These are phyloP conservation scores for Pestalotiopsis sp. DNA, from an alignment of 2,329 filamentous ascomycete species.

Conservation along the genomic window DNA sequence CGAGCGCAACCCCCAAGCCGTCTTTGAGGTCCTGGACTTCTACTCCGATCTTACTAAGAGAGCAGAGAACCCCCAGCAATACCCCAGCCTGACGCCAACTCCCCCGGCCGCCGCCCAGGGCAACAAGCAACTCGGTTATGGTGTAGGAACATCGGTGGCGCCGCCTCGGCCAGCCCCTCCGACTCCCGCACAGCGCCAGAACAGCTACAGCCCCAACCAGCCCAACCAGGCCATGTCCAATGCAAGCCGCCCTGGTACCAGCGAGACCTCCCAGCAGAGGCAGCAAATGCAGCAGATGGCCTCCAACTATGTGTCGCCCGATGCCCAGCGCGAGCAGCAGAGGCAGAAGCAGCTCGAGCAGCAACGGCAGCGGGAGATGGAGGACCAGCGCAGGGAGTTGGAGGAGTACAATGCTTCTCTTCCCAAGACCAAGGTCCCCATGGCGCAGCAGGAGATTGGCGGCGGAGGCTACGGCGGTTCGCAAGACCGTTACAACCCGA, in stretches of 20 bases:
- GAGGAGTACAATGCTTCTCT: slow-evolving; percentile 90
- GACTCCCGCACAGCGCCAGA: slow-evolving; percentile 42
- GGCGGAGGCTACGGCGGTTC: slow-evolving; percentile 59
- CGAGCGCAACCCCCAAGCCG: slow-evolving; percentile 90
- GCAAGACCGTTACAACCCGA: slow-evolving; percentile 78
- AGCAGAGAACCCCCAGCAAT: slow-evolving; percentile 70
- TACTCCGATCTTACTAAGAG: slow-evolving; percentile 83
- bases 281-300: slow-evolving; percentile 61
- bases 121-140: slow-evolving; percentile 66
- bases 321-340: slow-evolving; percentile 56
- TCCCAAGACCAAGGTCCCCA: slow-evolving; percentile 75
- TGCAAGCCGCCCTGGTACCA: slow-evolving; percentile 45
- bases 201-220: slow-evolving; percentile 38
- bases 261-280: slow-evolving; percentile 52
- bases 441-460: slow-evolving; percentile 89
- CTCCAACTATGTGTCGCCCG: slow-evolving; percentile 54
- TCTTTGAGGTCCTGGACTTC: slow-evolving; percentile 80
- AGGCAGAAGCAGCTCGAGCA: slow-evolving; percentile 64
- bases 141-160: slow-evolving; percentile 60
- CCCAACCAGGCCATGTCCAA: slow-evolving; percentile 37
- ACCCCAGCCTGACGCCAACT: slow-evolving; percentile 68
- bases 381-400: slow-evolving; percentile 74
- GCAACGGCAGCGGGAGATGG: slow-evolving; percentile 57
- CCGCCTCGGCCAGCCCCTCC: slow-evolving; percentile 70
- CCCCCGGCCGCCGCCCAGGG: slow-evolving; percentile 58